These are phyloP conservation scores for Aureobasidium zeae DNA, from an alignment of 2,329 filamentous ascomycete species.

Conservation along the genomic window DNA sequence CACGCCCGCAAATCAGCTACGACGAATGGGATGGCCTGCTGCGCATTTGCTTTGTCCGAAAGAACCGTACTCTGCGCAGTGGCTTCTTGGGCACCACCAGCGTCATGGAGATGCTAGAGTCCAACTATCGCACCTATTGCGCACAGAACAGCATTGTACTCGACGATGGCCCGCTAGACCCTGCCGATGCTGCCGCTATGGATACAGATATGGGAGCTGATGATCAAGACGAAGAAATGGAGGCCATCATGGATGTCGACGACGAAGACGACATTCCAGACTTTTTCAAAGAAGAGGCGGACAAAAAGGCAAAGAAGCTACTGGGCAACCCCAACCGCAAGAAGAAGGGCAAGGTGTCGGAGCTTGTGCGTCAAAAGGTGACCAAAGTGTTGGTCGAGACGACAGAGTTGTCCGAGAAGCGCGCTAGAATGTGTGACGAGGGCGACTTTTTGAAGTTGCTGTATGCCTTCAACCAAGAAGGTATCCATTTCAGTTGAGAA, in stretches of 20 bases:
- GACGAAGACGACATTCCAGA: conserved; percentile 66
- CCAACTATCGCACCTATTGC: conserved; percentile 85
- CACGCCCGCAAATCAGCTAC: conserved; percentile 78
- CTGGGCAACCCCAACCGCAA: conserved; percentile 49
- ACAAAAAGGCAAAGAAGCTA: conserved; percentile 47
- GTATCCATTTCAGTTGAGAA: conserved; percentile 72
- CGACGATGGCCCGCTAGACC: conserved; percentile 52
- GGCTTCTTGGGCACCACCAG: conserved; percentile 72
- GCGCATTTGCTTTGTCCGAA: conserved; percentile 71
- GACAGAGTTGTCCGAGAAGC: conserved; percentile 70
- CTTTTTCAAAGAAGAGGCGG: conserved; percentile 64
- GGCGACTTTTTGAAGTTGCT: conserved; percentile 80
- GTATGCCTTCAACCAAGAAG: conserved; percentile 79
- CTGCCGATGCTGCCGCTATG: conserved; percentile 35
- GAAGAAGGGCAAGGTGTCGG: conserved; percentile 68
- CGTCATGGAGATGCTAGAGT: conserved; percentile 71
- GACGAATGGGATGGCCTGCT: conserved; percentile 92
- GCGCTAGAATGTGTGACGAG: conserved; percentile 81
- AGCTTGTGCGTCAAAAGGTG: conserved; percentile 80
- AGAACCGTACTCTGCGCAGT: conserved; percentile 82
- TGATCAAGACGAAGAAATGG: conserved; percentile 35
- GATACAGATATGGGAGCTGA: conserved; percentile 37
- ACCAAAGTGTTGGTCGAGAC: conserved; percentile 72
- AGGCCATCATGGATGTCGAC: conserved; percentile 45
- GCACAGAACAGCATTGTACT: conserved; percentile 73